Evolutionary conservation across 2,329 filamentous ascomycete species (phyloP).

Genomic region (Fusarium pininemorale): DNA sequence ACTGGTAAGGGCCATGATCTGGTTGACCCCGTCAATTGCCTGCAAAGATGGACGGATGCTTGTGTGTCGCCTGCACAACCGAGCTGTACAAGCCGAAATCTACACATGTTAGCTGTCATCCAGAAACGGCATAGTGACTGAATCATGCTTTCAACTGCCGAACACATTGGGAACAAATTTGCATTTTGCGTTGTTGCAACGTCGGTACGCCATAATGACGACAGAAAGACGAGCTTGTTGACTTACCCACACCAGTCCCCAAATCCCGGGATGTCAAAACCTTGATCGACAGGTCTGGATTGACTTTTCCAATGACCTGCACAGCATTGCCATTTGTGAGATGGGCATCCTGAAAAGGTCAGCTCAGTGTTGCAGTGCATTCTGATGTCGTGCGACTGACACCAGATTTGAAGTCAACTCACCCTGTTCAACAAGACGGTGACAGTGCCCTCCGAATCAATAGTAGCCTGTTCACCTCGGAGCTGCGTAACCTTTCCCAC

Average conservation of each 20-base stretch:
- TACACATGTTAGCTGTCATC: slow-evolving; percentile 46
- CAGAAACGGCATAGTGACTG: neutral
- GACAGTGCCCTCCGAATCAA: slow-evolving; percentile 83
- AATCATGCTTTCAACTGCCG: neutral
- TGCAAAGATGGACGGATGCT: slow-evolving; percentile 79
- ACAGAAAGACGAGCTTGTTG: slow-evolving; percentile 8
- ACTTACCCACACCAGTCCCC: slow-evolving; percentile 74
- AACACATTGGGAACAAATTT: neutral
- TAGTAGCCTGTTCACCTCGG: slow-evolving; percentile 79
- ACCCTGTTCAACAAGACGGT: slow-evolving; percentile 79
- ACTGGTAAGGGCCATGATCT: slow-evolving; percentile 39
- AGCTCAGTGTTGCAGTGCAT: neutral
- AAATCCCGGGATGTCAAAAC: slow-evolving; percentile 76
- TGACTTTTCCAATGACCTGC: slow-evolving; percentile 84
- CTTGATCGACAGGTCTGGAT: slow-evolving; percentile 75
- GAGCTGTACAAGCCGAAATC: slow-evolving; percentile 80
- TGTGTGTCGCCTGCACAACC: slow-evolving; percentile 87
- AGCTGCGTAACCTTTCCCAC: slow-evolving; percentile 86
- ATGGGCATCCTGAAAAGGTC: slow-evolving; percentile 70
- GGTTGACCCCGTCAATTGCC: slow-evolving; percentile 53
- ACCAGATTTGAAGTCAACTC: slow-evolving; percentile 40
- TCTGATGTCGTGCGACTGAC: neutral
- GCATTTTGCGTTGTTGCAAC: neutral
- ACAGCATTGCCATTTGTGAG: slow-evolving; percentile 74
- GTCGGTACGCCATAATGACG: slow-evolving; percentile 28